A percentile compares a stretch with the other conserved stretches of the same genome.
phyloP scores from a whole-genome alignment of 225 moss, liverwort and hornwort genomes.

The Takakia lepidozioides region DNA sequence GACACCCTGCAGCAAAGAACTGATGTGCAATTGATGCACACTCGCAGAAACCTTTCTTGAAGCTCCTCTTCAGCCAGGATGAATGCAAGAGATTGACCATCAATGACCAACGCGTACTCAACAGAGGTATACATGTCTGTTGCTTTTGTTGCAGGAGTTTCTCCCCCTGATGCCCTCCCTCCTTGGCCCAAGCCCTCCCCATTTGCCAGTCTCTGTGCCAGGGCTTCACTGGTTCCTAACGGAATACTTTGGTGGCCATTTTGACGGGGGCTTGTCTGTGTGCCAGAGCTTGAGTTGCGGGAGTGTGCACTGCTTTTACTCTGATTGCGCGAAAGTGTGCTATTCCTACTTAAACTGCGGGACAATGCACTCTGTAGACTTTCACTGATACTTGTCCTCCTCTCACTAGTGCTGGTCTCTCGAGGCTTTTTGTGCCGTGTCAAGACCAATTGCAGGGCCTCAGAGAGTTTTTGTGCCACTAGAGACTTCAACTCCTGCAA shows the following conservation, averaged over 20 bases:
- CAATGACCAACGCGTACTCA: slow-evolving; percentile 46
- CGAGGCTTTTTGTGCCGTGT: background rate
- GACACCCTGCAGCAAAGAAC: slow-evolving; percentile 78
- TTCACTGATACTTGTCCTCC: background rate
- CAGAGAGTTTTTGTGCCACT: slow-evolving; percentile 24
- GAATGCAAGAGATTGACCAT: slow-evolving; percentile 59
- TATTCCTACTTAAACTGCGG: slow-evolving; percentile 1
- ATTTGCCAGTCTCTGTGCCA: background rate
- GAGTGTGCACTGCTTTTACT: background rate
- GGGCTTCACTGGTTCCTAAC: background rate
- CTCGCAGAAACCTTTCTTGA: slow-evolving; percentile 42
- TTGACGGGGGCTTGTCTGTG: slow-evolving; percentile 1
- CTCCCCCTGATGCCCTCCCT: background rate
- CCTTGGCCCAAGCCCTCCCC: background rate
- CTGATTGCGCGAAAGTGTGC: background rate
- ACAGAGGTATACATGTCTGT: background rate
- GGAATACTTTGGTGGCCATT: slow-evolving; percentile 6
- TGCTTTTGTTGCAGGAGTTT: background rate
- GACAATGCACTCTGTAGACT: background rate
- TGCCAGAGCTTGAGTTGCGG: background rate
- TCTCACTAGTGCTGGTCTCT: background rate
- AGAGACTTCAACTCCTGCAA: slow-evolving; percentile 22
- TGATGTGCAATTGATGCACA: slow-evolving; percentile 56
- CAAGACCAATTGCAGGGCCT: slow-evolving; percentile 9
- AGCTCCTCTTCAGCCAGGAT: slow-evolving; percentile 33